Base-by-base conservation (phyloP, 768 basidiomycete genomes). In the Lentinula sp. region DNA sequence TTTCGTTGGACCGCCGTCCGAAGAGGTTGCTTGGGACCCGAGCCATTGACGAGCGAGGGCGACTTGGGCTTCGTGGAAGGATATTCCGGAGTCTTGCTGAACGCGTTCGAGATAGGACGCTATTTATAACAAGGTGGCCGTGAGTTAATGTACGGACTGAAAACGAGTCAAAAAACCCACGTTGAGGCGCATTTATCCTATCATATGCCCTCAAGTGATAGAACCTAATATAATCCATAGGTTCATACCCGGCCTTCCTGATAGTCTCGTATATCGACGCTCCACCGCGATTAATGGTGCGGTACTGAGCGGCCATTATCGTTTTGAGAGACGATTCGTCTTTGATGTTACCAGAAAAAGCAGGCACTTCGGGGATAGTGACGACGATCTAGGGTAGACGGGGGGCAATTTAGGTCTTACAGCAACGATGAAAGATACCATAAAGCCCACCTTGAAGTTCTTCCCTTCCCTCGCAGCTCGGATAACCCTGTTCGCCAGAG, bases 171-270 rank as follows among this genome's bases (percentile, higher is more conserved):
- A 18, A 32, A 13, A 5, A 70, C 82, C 68, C 62, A 86, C 87
- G 74, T 63, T 76, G 71, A 1, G 91, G 89, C 0, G 88, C 87
- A 68, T 94, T 95, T 68, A 95, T 91, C 28, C 95, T 80, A 69
- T 98, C 95, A 70, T 95, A 99, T 1, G 88, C 78, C 34, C 97
- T 84, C 28, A 99, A 80, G 74, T 98, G 94, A 76, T 91, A 98
- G 80, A 97, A 93, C 10, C 87, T 83, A 66, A 97, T 90, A 70
- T 89, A 95, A 61, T 95, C 87, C 74, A 77, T 67, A 89, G 91
- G 91, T 37, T 94, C 89, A 65, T 78, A 88, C 3, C 91, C 90
- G 18, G 83, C 89, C 65, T 81, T 84, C 39, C 87, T 81, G 32
- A 95, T 78, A 69, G 86, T 82, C 66, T 95, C 93, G 65, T 93